A percentile compares a stretch with the other conserved stretches of the same genome.
These are phyloP conservation scores for Phytophthora agathidicida DNA, from an alignment of 352 stramenopile genomes.

Conservation along the genomic window DNA sequence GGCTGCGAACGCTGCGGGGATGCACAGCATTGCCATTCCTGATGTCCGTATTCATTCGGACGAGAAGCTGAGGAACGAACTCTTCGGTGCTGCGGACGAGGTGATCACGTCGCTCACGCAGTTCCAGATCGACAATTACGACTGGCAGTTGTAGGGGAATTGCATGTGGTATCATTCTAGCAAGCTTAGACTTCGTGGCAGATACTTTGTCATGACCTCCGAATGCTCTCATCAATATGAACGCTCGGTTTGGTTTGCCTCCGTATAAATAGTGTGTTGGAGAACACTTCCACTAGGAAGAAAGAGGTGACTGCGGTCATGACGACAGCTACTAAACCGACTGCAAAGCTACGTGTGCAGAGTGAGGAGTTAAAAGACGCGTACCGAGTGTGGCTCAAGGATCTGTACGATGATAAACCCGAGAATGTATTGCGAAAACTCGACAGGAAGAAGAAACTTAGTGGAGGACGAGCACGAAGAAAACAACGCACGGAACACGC, in stretches of 20 bases:
- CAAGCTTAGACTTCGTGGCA: slow-evolving; percentile 1
- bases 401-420: slow-evolving; percentile 48
- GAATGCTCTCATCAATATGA: slow-evolving; percentile 24
- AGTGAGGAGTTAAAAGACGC: slow-evolving; percentile 42
- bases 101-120: slow-evolving; percentile 65
- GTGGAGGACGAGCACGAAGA: slow-evolving; percentile 1
- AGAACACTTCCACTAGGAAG: neutral
- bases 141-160: slow-evolving; percentile 42
- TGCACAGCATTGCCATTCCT: slow-evolving; percentile 76
- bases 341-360: slow-evolving; percentile 24
- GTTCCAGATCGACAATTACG: slow-evolving; percentile 65
- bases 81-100: slow-evolving; percentile 68
- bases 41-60: slow-evolving; percentile 72
- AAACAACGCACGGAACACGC: slow-evolving; percentile 31
- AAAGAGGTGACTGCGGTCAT: slow-evolving; percentile 6
- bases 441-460: slow-evolving; percentile 37
- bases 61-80: slow-evolving; percentile 39
- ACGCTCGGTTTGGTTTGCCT: slow-evolving; percentile 11
- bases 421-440: slow-evolving; percentile 40
- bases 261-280: slow-evolving; percentile 27
- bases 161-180: neutral
- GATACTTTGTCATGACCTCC: neutral
- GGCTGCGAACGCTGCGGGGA: slow-evolving; percentile 63
- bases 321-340: neutral
- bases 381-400: slow-evolving; percentile 48